A percentile compares a stretch with the other conserved stretches of the same genome.
Evolutionary conservation across 78 protist genomes (phyloP).

Genomic region (Chrysochromulina tobinii): DNA sequence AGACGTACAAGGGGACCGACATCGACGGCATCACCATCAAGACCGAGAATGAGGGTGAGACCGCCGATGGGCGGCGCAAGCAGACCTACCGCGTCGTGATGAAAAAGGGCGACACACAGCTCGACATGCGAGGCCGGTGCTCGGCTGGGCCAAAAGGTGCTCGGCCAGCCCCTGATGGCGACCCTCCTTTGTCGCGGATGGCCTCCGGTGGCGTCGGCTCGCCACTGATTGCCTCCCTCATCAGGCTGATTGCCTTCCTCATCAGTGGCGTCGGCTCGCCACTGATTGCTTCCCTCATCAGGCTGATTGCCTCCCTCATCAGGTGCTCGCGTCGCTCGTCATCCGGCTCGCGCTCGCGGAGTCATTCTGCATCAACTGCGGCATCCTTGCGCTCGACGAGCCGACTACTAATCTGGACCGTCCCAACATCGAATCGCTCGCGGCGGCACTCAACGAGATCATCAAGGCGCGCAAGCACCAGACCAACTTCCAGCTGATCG

Average conservation of each 20-base stretch:
- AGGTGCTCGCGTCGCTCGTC: slow-evolving; percentile 93
- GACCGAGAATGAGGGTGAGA: slow-evolving; percentile 57
- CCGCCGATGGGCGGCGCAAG: slow-evolving; percentile 17
- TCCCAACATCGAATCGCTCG: slow-evolving; percentile 76
- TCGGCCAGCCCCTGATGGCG: no score
- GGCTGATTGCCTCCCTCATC: not conserved
- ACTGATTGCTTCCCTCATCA: no score
- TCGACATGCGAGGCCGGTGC: slow-evolving; percentile 99
- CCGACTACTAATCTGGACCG: slow-evolving; percentile 99
- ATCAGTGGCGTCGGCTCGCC: not conserved
- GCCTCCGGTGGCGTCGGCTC: no score
- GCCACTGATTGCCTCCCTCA: no score
- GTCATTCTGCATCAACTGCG: slow-evolving; percentile 95
- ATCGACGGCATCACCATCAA: slow-evolving; percentile 93
- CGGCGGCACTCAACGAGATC: slow-evolving; percentile 59
- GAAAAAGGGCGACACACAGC: slow-evolving; percentile 70
- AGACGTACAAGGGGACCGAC: slow-evolving; percentile 70
- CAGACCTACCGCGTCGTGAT: slow-evolving; percentile 91
- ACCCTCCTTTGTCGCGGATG: no score
- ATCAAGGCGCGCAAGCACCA: slow-evolving; percentile 68
- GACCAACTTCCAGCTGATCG: slow-evolving; percentile 92
- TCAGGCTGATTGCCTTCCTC: not conserved
- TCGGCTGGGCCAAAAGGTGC: slow-evolving; percentile 97
- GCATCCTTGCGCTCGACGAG: slow-evolving; percentile 98
- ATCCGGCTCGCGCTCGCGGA: slow-evolving; percentile 98